Percentiles rank a stretch among this genome's conserved stretches.
Conservation (phyloP, 495 filamentous ascomycete genomes). For the Cairneyella variabilis region DNA sequence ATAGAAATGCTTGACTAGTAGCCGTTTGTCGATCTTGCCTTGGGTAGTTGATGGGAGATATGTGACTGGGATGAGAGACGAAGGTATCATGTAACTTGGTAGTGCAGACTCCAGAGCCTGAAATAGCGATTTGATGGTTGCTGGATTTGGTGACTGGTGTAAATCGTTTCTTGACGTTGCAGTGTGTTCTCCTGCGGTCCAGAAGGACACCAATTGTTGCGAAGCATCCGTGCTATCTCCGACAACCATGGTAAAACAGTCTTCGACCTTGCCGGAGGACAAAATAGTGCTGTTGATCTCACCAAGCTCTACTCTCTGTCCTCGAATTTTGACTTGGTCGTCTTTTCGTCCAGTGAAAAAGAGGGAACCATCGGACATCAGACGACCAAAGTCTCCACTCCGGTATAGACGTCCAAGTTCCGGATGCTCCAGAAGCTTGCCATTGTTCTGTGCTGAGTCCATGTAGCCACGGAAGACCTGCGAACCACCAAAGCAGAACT, state of each 20-base stretch:
- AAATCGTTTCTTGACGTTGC: conserved; percentile 29
- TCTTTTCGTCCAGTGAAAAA: conserved; percentile 72
- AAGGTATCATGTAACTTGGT: conserved; percentile 67
- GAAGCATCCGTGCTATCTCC: conserved; percentile 18
- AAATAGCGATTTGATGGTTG: conserved; percentile 35
- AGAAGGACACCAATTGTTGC: conserved; percentile 55
- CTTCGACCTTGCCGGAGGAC: conserved; percentile 34
- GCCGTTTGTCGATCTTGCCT: conserved; percentile 57
- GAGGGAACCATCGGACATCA: conserved; percentile 66
- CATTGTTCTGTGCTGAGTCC: conserved; percentile 47
- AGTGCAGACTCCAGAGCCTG: conserved; percentile 38
- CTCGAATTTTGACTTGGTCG: conserved; percentile 79
- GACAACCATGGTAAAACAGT: conserved; percentile 54
- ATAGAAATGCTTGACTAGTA: conserved; percentile 33
- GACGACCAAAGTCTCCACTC: conserved; percentile 66
- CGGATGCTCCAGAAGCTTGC: conserved; percentile 63
- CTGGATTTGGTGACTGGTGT: conserved; percentile 13
- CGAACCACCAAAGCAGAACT: conserved; percentile 80
- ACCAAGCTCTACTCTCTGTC: conserved; percentile 71
- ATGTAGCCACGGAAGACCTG: conserved; percentile 76
- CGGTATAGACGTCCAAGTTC: conserved; percentile 64
- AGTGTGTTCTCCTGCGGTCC: conserved; percentile 36
- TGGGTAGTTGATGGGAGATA: conserved; percentile 58
- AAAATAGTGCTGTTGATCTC: conserved; percentile 66
- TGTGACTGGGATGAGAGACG: conserved; percentile 61